phyloP scores from a whole-genome alignment of 2,329 filamentous ascomycete genomes.

The Ceratocystis albifundus region DNA sequence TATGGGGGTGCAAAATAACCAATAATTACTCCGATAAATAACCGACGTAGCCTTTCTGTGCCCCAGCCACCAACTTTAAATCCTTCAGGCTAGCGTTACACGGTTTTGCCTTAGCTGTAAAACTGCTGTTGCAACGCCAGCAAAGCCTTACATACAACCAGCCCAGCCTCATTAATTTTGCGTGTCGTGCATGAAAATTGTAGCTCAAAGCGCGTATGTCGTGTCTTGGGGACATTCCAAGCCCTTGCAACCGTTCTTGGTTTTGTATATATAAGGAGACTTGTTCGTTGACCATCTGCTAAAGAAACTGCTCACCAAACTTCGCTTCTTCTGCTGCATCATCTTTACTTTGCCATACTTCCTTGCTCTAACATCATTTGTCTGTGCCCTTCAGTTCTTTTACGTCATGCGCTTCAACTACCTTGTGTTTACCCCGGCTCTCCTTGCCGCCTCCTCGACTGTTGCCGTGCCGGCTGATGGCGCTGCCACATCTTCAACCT shows the following conservation, averaged over 20 bases:
- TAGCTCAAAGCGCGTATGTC: background rate
- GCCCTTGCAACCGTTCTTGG: too few species aligned
- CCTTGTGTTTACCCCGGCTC: slow-evolving; percentile 6
- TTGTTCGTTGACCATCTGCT: background rate
- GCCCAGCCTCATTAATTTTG: slow-evolving; percentile 5
- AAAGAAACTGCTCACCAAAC: too few species aligned
- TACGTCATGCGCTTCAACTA: slow-evolving; percentile 15
- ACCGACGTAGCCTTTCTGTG: background rate
- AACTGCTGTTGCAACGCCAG: background rate
- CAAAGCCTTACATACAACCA: background rate
- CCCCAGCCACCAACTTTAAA: slow-evolving; percentile 15
- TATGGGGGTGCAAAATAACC: background rate
- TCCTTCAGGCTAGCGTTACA: background rate
- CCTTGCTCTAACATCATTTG: too few species aligned
- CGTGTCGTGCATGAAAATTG: background rate
- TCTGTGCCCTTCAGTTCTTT: background rate
- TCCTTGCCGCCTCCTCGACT: slow-evolving; percentile 11
- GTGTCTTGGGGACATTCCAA: background rate
- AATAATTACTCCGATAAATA: background rate
- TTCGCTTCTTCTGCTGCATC: too few species aligned
- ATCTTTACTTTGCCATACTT: too few species aligned
- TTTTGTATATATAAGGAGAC: background rate
- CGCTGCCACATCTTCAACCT: slow-evolving; percentile 3
- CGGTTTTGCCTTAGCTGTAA: background rate
- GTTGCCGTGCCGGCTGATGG: slow-evolving; percentile 12